Percentiles rank a stretch among this genome's conserved stretches.
phyloP scores from a whole-genome alignment of 108 stramenopile species.

The Stephanodiscus triporus region DNA sequence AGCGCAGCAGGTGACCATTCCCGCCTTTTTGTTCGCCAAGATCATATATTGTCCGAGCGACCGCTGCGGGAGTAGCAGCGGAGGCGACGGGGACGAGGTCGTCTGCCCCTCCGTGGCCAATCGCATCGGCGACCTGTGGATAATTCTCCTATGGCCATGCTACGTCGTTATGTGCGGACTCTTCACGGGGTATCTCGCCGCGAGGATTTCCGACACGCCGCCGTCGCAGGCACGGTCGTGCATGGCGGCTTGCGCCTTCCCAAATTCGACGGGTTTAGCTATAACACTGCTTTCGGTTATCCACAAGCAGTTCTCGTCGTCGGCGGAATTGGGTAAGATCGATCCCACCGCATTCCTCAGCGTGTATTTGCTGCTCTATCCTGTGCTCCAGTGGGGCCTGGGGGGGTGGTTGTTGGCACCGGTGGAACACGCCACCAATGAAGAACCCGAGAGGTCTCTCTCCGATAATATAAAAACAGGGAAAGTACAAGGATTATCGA shows the following conservation, averaged over 20 bases:
- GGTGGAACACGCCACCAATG: slow-evolving; percentile 24
- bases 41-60: slow-evolving; percentile 84
- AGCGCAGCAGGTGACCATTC: slow-evolving; percentile 86
- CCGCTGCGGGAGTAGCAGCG: slow-evolving; percentile 40
- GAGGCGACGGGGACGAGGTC: neutral
- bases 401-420: slow-evolving; percentile 84
- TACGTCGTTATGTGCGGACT: slow-evolving; percentile 70
- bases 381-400: slow-evolving; percentile 85
- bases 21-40: slow-evolving; percentile 86
- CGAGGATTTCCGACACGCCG: slow-evolving; percentile 59
- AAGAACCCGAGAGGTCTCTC: neutral
- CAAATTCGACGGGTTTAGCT: slow-evolving; percentile 81
- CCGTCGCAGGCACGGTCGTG: slow-evolving; percentile 49
- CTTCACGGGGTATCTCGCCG: slow-evolving; percentile 62
- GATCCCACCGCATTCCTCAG: slow-evolving; percentile 84
- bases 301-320: slow-evolving; percentile 67
- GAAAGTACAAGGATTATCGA: neutral
- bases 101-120: slow-evolving; percentile 73
- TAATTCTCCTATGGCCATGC: slow-evolving; percentile 76
- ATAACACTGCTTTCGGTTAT: slow-evolving; percentile 87
- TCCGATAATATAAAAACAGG: neutral
- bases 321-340: slow-evolving; percentile 68
- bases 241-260: slow-evolving; percentile 76
- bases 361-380: slow-evolving; percentile 82
- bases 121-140: slow-evolving; percentile 65